Base-by-base conservation (phyloP, 139 green algal species). In the Monoraphidium neglectum region DNA sequence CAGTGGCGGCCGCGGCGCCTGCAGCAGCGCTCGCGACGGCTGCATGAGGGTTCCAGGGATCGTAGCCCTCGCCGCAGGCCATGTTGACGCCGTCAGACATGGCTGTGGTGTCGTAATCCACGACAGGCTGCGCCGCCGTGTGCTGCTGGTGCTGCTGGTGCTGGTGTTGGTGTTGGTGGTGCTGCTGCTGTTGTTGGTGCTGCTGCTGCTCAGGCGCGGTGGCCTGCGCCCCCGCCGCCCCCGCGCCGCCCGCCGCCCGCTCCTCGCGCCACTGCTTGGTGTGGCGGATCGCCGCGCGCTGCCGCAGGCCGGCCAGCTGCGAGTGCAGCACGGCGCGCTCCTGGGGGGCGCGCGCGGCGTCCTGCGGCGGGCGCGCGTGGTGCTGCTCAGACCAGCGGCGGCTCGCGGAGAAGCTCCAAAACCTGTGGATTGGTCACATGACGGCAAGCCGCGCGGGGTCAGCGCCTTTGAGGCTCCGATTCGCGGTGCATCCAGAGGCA, bases 251-350 rank as follows among this genome's bases (percentile, higher is more conserved):
- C 37, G 69, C 4, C 23, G 51, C 33, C 6, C 60, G 43, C 28
- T 26, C n/a, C n/a, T 56, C 35, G 35, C 37, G 35, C 16, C 30
- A 32, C 73, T 73, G 62, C 36, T 47, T 74, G 54, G 54, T 76
- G 26, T 47, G 60, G 28, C 83, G 78, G 26, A 87, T 80, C 3
- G 83, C 83, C 12, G 83, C 83, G 8, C 83, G 75, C 33, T 87
- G 83, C 16, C 83, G 61, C 3, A 87, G 71, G 8, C 83, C 83
- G 21, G 83, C 83, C 13, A 87, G 73, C 78, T 87, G 83, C 13
- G 54, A 74, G 23, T 75, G 65, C 43, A 87, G 53, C n/a, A 68
- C 77, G 3, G 47, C 51, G 23, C 64, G 28, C 8, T 26, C 65
- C 54, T 78, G 70, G 8, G 28, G 21, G 49, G 12, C 38, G 40